phyloP scores from a whole-genome alignment of 2,329 filamentous ascomycete species.

The Calonectria crousiana region DNA sequence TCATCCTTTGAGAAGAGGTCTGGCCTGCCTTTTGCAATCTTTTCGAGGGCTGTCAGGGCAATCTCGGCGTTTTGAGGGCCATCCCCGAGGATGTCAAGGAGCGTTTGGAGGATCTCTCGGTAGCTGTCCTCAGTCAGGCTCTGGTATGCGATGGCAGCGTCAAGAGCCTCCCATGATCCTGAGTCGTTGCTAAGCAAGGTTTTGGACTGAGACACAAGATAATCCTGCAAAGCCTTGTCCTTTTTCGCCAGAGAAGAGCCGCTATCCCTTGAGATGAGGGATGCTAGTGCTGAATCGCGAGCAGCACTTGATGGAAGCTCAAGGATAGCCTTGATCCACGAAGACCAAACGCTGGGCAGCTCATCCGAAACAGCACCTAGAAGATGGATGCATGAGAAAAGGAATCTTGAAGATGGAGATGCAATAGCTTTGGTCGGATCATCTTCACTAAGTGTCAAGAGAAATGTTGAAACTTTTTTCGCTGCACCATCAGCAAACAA shows the following conservation, averaged over 20 bases:
- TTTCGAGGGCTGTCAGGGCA: constrained; percentile 60
- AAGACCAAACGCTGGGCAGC: constrained; percentile 59
- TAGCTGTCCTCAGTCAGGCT: constrained; percentile 52
- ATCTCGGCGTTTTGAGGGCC: constrained; percentile 44
- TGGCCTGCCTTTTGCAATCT: constrained; percentile 60
- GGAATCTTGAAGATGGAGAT: constrained; percentile 75
- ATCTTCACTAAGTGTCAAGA: constrained; percentile 64
- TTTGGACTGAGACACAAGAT: constrained; percentile 56
- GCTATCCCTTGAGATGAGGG: constrained; percentile 60
- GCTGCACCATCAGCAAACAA: constrained; percentile 53
- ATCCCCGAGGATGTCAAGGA: constrained; percentile 48
- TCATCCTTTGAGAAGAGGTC: constrained; percentile 59
- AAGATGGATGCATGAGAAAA: constrained; percentile 75
- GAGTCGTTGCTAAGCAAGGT: constrained; percentile 51
- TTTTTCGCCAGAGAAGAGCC: constrained; percentile 54
- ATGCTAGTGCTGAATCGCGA: constrained; percentile 52
- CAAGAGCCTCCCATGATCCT: constrained; percentile 59
- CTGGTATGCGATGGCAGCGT: constrained; percentile 59
- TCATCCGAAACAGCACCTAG: constrained; percentile 58
- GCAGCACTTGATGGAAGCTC: constrained; percentile 37
- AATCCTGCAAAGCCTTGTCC: constrained; percentile 58
- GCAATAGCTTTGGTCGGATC: constrained; percentile 70
- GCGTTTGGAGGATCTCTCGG: constrained; percentile 49
- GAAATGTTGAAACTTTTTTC: constrained; percentile 55
- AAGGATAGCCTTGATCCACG: constrained; percentile 58